phyloP scores from a whole-genome alignment of 495 filamentous ascomycete species.

The Neurospora sp. region DNA sequence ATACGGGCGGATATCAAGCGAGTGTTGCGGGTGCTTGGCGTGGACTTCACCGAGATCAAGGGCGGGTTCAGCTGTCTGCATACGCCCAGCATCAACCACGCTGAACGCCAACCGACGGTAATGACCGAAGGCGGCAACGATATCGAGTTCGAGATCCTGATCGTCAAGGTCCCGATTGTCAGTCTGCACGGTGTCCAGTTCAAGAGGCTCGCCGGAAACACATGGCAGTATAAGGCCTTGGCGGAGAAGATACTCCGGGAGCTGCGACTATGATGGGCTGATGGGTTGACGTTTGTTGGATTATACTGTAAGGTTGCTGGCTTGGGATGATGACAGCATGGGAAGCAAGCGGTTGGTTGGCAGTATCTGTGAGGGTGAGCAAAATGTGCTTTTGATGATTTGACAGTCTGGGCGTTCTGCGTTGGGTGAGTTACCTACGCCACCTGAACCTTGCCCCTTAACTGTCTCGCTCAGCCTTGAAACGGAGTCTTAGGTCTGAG shows the following conservation, averaged over 20 bases:
- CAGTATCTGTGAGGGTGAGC: background rate
- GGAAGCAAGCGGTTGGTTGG: background rate
- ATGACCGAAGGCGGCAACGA: slow-evolving; percentile 35
- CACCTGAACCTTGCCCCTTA: background rate
- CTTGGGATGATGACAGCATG: background rate
- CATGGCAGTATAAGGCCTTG: slow-evolving; percentile 98
- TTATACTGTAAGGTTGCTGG: background rate
- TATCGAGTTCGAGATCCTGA: slow-evolving; percentile 91
- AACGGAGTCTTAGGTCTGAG: background rate
- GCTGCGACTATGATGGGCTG: slow-evolving; percentile 53
- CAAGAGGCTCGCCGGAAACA: slow-evolving; percentile 90
- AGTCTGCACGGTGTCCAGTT: slow-evolving; percentile 94
- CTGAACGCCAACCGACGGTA: background rate
- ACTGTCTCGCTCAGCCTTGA: background rate
- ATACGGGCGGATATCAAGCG: slow-evolving; percentile 90
- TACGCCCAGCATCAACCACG: slow-evolving; percentile 70
- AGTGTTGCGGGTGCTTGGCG: slow-evolving; percentile 76
- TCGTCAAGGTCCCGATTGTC: slow-evolving; percentile 94
- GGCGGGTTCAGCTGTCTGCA: slow-evolving; percentile 88
- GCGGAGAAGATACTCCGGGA: slow-evolving; percentile 89
- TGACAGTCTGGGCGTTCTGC: background rate
- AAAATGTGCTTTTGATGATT: background rate
- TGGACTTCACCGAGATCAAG: slow-evolving; percentile 84
- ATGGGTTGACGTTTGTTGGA: background rate
- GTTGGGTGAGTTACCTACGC: background rate